Percentiles rank a stretch among this genome's conserved stretches.
Evolutionary conservation across 208 protist genomes (phyloP).

Genomic region (Vickermania ingenoplastis): DNA sequence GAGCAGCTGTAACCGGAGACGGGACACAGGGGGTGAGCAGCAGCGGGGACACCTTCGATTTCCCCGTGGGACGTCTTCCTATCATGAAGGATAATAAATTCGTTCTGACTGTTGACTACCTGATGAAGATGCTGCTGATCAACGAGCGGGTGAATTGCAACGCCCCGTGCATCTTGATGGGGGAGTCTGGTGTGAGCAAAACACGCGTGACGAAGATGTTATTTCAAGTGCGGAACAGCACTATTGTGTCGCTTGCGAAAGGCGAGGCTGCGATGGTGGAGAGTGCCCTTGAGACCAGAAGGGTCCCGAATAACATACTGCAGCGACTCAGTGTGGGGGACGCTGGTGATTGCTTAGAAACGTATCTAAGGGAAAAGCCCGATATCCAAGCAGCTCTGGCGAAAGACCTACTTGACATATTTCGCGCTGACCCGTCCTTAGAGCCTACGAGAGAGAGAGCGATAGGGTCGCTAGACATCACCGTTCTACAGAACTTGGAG

Average conservation of each 20-base stretch:
- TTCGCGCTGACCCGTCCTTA: neutral
- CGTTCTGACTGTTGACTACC: slow-evolving; percentile 3
- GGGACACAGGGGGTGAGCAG: no score
- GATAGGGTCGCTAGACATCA: neutral
- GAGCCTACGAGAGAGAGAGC: neutral
- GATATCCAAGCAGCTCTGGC: neutral
- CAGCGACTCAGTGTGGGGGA: neutral
- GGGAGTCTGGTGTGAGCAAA: slow-evolving; percentile 1
- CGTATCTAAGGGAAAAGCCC: neutral
- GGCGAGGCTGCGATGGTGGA: neutral
- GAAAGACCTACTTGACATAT: neutral
- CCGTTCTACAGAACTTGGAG: neutral
- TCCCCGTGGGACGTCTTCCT: slow-evolving; percentile 1
- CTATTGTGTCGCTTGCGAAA: neutral
- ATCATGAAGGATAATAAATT: neutral
- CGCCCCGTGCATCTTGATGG: slow-evolving; percentile 7
- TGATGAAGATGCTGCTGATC: slow-evolving; percentile 8
- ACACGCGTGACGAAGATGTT: neutral
- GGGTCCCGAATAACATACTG: neutral
- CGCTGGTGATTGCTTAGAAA: neutral
- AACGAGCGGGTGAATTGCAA: slow-evolving; percentile 2
- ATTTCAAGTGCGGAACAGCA: neutral
- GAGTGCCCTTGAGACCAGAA: neutral
- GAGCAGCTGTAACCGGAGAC: no score
- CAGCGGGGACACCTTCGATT: slow-evolving; percentile 4